Evolutionary conservation across 768 basidiomycete genomes (phyloP), one percentile per base, ranked within the genome.

Genomic region (Tricholoma sp.): DNA sequence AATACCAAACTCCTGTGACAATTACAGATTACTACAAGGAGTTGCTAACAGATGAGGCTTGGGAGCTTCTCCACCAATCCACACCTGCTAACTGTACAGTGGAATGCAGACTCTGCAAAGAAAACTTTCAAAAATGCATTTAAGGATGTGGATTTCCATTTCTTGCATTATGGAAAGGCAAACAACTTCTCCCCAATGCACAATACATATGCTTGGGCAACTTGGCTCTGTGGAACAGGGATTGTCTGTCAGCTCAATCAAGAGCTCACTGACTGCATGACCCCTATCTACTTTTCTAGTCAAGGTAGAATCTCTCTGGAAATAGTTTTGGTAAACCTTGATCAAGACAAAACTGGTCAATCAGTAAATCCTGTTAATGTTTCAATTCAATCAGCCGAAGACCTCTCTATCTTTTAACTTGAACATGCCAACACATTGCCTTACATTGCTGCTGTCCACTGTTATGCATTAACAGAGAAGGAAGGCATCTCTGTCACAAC

Each of bases 401-500:
- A n/a, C n/a, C n/a, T n/a, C n/a, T n/a, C n/a, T n/a, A n/a, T n/a
- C n/a, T n/a, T n/a, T n/a, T n/a, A n/a, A n/a, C n/a, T n/a, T n/a
- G n/a, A n/a, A n/a, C 45, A 4, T 9, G 45, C 18, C 45, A 46
- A 24, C 19, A n/a, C 31, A 22, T 41, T 60, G 37, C 63, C 59
- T 41, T 64, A 64, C 49, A 61, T 64, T 19, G 54, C 56, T 29
- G 55, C 61, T 7, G 62, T 64, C 18, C 62, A 64, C 41, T 58
- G 61, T n/a, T 29, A 35, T 35, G 12, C 34, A 5, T 11, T 35
- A 35, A 29, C 29, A 29, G 29, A 29, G 29, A 29, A 29, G 8
- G 4, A 29, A 29, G 29, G 29, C 34, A 35, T 14, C 34, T 35
- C 34, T 11, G 5, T 14, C 34, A 35, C 34, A 3, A 11, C 2